phyloP scores from a whole-genome alignment of 208 protist genomes.

The Leishmania tropica region DNA sequence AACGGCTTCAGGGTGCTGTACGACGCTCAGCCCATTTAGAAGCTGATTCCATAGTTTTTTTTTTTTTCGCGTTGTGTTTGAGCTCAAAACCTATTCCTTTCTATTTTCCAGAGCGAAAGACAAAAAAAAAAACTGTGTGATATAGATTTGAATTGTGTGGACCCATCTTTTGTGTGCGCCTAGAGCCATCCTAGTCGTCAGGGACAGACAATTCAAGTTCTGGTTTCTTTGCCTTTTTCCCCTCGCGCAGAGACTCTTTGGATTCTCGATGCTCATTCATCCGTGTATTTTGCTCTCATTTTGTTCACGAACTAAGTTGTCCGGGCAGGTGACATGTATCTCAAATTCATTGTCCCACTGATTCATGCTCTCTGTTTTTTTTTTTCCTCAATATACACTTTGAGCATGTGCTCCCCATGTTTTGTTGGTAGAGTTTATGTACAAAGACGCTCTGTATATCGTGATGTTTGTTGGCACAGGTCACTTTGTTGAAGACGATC shows the following conservation, averaged over 20 bases:
- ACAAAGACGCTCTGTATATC: background rate
- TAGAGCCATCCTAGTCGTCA: background rate
- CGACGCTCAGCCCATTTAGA: conserved; percentile 46
- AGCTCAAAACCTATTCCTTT: background rate
- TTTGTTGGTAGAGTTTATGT: conserved; percentile 15
- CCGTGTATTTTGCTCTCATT: background rate
- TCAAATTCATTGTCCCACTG: background rate
- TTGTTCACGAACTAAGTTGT: background rate
- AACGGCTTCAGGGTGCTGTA: conserved; percentile 74
- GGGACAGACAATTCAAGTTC: background rate
- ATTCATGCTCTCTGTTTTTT: background rate
- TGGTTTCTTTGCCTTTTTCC: background rate
- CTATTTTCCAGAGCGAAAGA: background rate
- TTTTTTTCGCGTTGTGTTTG: conserved; percentile 7
- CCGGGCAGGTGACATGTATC: background rate
- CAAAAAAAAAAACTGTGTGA: background rate
- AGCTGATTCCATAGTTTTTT: conserved; percentile 18
- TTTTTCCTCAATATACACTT: background rate
- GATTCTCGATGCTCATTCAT: conserved; percentile 1
- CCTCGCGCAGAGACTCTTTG: background rate
- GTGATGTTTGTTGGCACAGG: background rate
- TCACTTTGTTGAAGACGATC: background rate
- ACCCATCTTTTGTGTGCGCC: background rate
- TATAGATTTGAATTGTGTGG: background rate
- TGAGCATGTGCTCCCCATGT: background rate